A percentile compares a stretch with the other conserved stretches of the same genome.
Conservation (phyloP, 768 basidiomycete genomes). For the Clitopilus hobsonii region DNA sequence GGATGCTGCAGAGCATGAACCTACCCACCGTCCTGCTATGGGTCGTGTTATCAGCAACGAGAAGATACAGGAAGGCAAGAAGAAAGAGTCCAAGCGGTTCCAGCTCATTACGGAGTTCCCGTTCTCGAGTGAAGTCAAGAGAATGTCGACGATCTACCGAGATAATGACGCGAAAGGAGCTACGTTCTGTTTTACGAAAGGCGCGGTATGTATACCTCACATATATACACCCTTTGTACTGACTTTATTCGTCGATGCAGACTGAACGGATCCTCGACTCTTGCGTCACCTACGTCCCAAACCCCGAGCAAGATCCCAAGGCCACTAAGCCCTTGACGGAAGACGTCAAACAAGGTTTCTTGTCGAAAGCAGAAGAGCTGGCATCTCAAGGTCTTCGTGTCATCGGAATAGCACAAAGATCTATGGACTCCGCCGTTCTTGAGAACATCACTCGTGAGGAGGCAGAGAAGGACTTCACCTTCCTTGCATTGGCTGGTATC, state of each 20-base stretch:
- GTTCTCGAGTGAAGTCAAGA: conserved; percentile 48
- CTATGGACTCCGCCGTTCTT: conserved; percentile 14
- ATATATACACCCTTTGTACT: not conserved
- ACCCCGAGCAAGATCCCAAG: conserved; percentile 18
- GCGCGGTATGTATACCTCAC: conserved; percentile 26
- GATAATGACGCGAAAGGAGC: conserved; percentile 21
- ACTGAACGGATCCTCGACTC: conserved; percentile 48
- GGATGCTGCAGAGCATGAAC: conserved; percentile 16
- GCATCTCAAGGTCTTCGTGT: conserved; percentile 37
- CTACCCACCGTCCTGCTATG: conserved; percentile 15
- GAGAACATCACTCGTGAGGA: conserved; percentile 31
- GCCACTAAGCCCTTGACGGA: conserved; percentile 22
- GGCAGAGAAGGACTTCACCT: conserved; percentile 41
- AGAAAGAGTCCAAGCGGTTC: conserved; percentile 19
- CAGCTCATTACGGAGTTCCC: conserved; percentile 34
- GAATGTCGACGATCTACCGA: conserved; percentile 39
- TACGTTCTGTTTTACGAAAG: conserved; percentile 25
- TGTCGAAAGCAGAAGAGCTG: conserved; percentile 30
- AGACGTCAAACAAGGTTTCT: conserved; percentile 19
- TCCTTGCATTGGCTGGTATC: conserved; percentile 53
- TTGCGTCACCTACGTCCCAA: conserved; percentile 29
- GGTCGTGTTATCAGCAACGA: conserved; percentile 22
- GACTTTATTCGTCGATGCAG: conserved; percentile 7
- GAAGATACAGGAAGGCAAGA: conserved; percentile 16
- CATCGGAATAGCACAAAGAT: conserved; percentile 29